Evolutionary conservation across 208 protist genomes (phyloP).

Genomic region (Wallacemonas rigidus): DNA sequence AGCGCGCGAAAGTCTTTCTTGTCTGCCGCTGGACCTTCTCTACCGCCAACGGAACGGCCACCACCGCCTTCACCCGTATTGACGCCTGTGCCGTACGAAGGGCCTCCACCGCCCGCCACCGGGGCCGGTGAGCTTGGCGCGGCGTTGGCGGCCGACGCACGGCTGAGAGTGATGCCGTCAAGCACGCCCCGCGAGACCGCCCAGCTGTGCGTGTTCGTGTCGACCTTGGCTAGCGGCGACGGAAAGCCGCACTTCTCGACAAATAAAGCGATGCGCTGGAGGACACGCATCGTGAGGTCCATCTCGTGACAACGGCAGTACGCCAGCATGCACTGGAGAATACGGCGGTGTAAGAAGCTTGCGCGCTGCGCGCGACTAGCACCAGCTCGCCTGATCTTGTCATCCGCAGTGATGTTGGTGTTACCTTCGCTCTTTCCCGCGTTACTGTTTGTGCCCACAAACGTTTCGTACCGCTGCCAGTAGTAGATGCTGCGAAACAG

Average conservation of each 20-base stretch:
- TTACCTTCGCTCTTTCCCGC: conserved; percentile 9
- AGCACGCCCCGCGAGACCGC: conserved; percentile 2
- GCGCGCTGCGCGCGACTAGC: conserved; percentile 22
- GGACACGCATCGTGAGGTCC: conserved; percentile 45
- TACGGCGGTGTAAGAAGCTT: conserved; percentile 48
- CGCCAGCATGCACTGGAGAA: conserved; percentile 56
- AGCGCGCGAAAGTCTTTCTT: conserved; percentile 5
- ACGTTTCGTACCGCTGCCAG: conserved; percentile 15
- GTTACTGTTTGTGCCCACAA: conserved; percentile 18
- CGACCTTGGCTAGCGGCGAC: conserved; percentile 11
- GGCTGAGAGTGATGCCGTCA: conserved; percentile 9
- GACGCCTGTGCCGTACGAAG: neutral
- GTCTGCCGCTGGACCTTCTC: neutral
- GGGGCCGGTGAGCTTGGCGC: neutral
- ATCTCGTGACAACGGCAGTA: conserved; percentile 65
- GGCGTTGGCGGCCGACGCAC: neutral
- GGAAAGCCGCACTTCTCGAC: conserved; percentile 34
- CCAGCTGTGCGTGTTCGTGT: conserved; percentile 7
- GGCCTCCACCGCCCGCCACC: no score
- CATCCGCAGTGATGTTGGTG: neutral
- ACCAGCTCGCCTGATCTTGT: neutral
- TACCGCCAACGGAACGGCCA: neutral
- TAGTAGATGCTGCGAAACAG: conserved; percentile 54
- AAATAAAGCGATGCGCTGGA: conserved; percentile 50
- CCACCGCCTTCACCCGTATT: neutral